Conservation (phyloP, 1,284 basidiomycete species). For the Entoloma clypeatum region DNA sequence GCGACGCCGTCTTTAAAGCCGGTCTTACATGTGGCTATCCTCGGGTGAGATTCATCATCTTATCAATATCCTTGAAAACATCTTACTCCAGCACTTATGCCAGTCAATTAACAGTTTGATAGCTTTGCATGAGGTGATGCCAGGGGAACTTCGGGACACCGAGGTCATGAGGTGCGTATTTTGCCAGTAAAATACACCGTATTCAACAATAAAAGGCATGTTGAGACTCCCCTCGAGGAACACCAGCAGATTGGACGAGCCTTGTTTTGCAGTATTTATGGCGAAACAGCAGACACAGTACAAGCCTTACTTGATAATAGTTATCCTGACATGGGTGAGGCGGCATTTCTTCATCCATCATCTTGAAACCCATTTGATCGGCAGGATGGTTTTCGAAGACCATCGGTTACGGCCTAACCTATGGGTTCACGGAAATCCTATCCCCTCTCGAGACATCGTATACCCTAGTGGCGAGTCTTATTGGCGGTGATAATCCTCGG, state of each 20-base stretch:
- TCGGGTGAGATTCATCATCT: conserved; percentile 34
- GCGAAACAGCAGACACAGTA: conserved; percentile 42
- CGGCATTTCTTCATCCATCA: not conserved
- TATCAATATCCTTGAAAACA: not conserved
- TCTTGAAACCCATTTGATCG: not conserved
- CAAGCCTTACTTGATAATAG: conserved; percentile 41
- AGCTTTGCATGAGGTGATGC: conserved; percentile 38
- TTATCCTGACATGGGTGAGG: conserved; percentile 56
- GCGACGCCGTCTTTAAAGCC: conserved; percentile 56
- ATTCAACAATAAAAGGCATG: conserved; percentile 30
- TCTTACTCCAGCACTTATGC: not conserved
- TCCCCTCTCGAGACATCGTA: conserved; percentile 45
- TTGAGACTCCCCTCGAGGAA: conserved; percentile 35
- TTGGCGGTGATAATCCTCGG: conserved; percentile 47
- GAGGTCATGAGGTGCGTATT: conserved; percentile 33
- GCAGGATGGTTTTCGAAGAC: conserved; percentile 50
- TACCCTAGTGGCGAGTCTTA: conserved; percentile 45
- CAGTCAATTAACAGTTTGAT: conserved; percentile 47
- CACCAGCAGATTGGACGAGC: conserved; percentile 38
- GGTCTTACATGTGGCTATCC: conserved; percentile 52
- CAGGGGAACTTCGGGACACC: conserved; percentile 37
- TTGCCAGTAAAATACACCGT: not conserved
- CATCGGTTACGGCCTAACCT: conserved; percentile 48
- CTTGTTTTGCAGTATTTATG: conserved; percentile 47
- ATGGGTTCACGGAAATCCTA: conserved; percentile 40